Evolutionary conservation across 2,329 filamentous ascomycete species (phyloP).

Genomic region (Xylaria sp.): DNA sequence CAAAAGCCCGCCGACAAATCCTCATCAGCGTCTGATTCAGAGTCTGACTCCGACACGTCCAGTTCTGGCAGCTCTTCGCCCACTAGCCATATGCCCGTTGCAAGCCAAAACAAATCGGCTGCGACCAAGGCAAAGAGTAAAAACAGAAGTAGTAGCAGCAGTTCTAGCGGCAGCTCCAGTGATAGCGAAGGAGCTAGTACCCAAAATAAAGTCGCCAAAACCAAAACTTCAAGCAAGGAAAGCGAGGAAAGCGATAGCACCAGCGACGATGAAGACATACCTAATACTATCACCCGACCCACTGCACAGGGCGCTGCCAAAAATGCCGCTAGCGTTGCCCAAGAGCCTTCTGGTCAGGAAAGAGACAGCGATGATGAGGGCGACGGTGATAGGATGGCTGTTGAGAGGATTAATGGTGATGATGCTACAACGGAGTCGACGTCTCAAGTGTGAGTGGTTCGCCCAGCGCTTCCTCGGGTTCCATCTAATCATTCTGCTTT

Average conservation of each 20-base stretch:
- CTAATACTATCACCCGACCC: constrained; percentile 1
- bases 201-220: constrained; percentile 17
- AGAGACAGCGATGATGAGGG: constrained; percentile 35
- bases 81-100: constrained; percentile 34
- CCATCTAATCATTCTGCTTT: constrained; percentile 18
- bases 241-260: constrained; percentile 42
- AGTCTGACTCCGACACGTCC: constrained; percentile 31
- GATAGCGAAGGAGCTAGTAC: constrained; percentile 27
- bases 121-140: constrained; percentile 38
- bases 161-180: constrained; percentile 50
- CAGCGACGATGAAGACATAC: constrained; percentile 34
- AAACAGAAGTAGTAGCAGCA: constrained; percentile 44
- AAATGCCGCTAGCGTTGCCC: neutral
- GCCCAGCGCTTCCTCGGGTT: neutral
- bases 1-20: constrained; percentile 43
- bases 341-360: constrained; percentile 22
- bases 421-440: constrained; percentile 30
- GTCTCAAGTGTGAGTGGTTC: constrained; percentile 41
- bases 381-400: constrained; percentile 32
- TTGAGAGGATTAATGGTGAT: constrained; percentile 39
- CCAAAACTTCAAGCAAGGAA: constrained; percentile 8
- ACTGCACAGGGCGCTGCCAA: constrained; percentile 3
- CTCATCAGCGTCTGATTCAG: constrained; percentile 35
- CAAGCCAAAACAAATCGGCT: constrained; percentile 37
- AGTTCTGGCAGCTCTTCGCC: constrained; percentile 14